Conservation (phyloP, 2,329 filamentous ascomycete species). For the Monosporascus sp. region DNA sequence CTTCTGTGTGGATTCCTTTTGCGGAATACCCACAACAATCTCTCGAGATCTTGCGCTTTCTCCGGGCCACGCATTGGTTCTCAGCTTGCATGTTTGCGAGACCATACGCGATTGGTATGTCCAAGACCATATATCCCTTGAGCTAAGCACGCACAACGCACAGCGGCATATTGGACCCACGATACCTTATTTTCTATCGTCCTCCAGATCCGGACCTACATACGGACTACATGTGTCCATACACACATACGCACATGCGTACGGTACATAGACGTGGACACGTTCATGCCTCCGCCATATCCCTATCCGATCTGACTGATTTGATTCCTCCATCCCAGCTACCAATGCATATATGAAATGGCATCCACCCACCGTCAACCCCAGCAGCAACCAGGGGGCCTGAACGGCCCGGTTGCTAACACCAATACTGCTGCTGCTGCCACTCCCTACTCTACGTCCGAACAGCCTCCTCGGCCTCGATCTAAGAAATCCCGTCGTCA, state of each 20-base stretch:
- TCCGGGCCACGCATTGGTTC: neutral
- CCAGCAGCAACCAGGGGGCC: constrained; percentile 5
- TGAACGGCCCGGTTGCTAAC: constrained; percentile 3
- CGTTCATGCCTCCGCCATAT: neutral
- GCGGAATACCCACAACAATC: neutral
- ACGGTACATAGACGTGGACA: neutral
- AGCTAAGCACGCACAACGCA: neutral
- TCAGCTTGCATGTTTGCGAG: neutral
- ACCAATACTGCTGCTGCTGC: constrained; percentile 1
- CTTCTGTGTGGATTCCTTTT: neutral
- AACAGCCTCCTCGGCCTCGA: constrained; percentile 7
- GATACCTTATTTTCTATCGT: neutral
- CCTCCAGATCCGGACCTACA: neutral
- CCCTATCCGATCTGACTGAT: neutral
- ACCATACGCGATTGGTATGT: neutral
- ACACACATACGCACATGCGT: neutral
- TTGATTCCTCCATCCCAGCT: neutral
- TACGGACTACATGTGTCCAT: neutral
- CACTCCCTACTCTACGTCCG: constrained; percentile 15
- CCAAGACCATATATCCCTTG: neutral
- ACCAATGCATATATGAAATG: constrained; percentile 14
- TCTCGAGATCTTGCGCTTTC: neutral
- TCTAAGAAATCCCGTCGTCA: constrained; percentile 26
- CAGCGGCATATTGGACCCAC: neutral
- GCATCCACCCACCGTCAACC: constrained; percentile 5